Percentiles rank a stretch among this genome's conserved stretches.
phyloP scores from a whole-genome alignment of 2,329 filamentous ascomycete species.

The Colletotrichum liaoningense region DNA sequence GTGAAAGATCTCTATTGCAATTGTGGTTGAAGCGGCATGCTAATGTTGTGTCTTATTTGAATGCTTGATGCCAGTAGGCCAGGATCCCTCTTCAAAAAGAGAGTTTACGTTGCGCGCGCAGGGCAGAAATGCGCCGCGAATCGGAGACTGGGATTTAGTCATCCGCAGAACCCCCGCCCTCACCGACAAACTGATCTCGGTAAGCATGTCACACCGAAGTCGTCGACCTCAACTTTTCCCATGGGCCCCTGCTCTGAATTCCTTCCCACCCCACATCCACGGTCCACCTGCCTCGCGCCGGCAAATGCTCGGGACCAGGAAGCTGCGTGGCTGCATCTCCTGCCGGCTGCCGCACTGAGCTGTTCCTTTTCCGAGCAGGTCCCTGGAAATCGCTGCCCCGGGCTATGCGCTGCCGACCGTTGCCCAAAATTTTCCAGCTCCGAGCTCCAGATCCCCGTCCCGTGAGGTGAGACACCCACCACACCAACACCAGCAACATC shows the following conservation, averaged over 20 bases:
- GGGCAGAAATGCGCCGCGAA: conserved; percentile 6
- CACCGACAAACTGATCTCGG: background rate
- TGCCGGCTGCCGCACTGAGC: background rate
- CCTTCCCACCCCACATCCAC: conserved; percentile 3
- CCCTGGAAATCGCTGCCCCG: conserved; percentile 23
- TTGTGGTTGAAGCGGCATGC: background rate
- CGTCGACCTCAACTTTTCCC: background rate
- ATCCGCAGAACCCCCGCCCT: background rate
- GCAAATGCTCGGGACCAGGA: conserved; percentile 30
- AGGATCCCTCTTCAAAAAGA: conserved; percentile 3
- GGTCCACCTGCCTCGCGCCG: background rate
- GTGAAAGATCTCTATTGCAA: background rate
- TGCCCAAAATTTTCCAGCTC: conserved; percentile 32
- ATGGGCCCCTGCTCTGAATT: background rate
- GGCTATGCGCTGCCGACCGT: conserved; percentile 1
- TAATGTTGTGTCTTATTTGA: conserved; percentile 1
- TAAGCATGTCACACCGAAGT: conserved; percentile 10
- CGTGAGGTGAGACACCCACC: conserved; percentile 31
- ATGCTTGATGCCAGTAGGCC: background rate
- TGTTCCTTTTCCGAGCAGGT: conserved; percentile 7
- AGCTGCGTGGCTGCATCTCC: background rate
- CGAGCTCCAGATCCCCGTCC: conserved; percentile 20
- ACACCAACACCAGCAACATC: conserved; percentile 20
- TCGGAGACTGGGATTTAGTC: conserved; percentile 24
- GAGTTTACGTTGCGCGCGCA: conserved; percentile 4